Percentiles rank a stretch among this genome's conserved stretches.
Conservation (phyloP, 148 eudicot species). For the Diospyros kaki region DNA sequence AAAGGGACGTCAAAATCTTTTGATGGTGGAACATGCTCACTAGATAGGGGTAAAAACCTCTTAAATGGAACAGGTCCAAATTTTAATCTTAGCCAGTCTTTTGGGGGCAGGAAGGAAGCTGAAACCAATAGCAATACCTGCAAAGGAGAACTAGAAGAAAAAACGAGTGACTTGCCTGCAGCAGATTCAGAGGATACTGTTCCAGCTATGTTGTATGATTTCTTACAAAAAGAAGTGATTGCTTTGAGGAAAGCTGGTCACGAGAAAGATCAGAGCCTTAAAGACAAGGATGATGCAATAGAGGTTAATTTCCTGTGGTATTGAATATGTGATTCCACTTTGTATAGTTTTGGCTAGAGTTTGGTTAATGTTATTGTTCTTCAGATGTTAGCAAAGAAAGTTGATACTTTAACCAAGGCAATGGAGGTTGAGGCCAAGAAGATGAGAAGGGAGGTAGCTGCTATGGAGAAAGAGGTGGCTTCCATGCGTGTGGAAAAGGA, state of each 20-base stretch:
- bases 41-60: constrained; percentile 70
- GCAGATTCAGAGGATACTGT: constrained; percentile 72
- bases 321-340: neutral
- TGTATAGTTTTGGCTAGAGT: neutral
- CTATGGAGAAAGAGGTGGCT: constrained; percentile 99
- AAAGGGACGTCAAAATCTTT: constrained; percentile 72
- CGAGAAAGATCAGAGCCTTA: constrained; percentile 96
- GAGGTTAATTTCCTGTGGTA: constrained; percentile 46
- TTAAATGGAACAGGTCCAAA: constrained; percentile 56
- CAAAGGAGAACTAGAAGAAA: constrained; percentile 62
- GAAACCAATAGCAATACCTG: constrained; percentile 42
- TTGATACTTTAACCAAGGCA: constrained; percentile 94
- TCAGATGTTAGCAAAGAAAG: constrained; percentile 94
- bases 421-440: constrained; percentile 99
- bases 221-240: constrained; percentile 91
- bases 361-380: constrained; percentile 14
- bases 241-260: constrained; percentile 81
- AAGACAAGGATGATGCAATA: constrained; percentile 97
- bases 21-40: constrained; percentile 77
- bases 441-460: constrained; percentile 98
- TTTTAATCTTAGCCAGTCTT: constrained; percentile 47
- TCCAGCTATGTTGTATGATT: constrained; percentile 76
- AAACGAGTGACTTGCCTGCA: constrained; percentile 46
- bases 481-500: constrained; percentile 95
- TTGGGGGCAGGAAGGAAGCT: constrained; percentile 54